Percentiles rank a stretch among this genome's conserved stretches.
Evolutionary conservation across 2,329 filamentous ascomycete genomes (phyloP).

Genomic region (Xenosphaeropsis pyriputrescens): DNA sequence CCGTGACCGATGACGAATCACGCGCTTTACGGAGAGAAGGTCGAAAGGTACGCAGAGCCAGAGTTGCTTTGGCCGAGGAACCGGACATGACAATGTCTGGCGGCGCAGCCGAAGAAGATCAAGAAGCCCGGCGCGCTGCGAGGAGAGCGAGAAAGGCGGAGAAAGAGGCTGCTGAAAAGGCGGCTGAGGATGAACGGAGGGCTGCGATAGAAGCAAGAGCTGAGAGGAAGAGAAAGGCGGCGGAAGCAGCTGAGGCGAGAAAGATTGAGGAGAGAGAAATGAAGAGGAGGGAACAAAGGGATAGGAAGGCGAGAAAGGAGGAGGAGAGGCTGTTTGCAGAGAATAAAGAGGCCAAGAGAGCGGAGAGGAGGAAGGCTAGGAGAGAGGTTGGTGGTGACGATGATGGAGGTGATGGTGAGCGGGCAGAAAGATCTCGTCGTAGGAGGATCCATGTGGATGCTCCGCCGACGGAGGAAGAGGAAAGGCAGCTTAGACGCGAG

Average conservation of each 20-base stretch:
- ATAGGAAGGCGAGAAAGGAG: constrained; percentile 32
- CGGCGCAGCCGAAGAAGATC: constrained; percentile 35
- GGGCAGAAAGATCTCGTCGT: constrained; percentile 24
- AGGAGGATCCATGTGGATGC: constrained; percentile 29
- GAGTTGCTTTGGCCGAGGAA: constrained; percentile 26
- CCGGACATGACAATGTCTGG: constrained; percentile 26
- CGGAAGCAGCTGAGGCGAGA: constrained; percentile 39
- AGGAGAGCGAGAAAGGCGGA: constrained; percentile 44
- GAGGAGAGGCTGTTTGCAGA: constrained; percentile 15
- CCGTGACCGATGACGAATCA: constrained; percentile 34
- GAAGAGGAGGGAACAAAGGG: constrained; percentile 38
- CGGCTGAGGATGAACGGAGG: constrained; percentile 34
- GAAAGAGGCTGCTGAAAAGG: constrained; percentile 30
- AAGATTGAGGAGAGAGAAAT: constrained; percentile 43
- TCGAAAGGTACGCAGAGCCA: constrained; percentile 18
- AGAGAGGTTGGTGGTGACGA: constrained; percentile 27
- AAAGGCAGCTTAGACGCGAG: constrained; percentile 37
- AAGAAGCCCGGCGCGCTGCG: constrained; percentile 46
- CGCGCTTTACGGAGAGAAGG: constrained; percentile 17
- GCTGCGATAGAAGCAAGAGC: constrained; percentile 41
- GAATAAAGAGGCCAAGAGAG: constrained; percentile 25
- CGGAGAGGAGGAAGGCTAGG: constrained; percentile 33
- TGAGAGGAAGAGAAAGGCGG: constrained; percentile 37
- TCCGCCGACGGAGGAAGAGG: constrained; percentile 33
- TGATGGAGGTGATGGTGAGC: constrained; percentile 28